Base-by-base conservation (phyloP, 495 filamentous ascomycete genomes). In the Staphylotrichum tortipilum region DNA sequence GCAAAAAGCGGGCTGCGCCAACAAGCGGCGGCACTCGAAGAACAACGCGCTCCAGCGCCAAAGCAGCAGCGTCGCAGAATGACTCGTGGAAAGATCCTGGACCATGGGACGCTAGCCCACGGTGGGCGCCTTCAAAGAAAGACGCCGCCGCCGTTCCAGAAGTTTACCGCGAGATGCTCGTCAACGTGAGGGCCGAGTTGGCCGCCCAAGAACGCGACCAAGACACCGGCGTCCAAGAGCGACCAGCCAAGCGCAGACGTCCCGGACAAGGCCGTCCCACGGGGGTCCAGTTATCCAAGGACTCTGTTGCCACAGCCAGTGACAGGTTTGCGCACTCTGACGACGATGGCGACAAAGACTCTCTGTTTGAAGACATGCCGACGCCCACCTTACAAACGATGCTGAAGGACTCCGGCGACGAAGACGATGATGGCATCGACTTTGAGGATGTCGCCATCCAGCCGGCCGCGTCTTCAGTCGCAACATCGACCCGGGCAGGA, bases 231-330 rank as follows among this genome's bases (percentile, higher is more conserved):
- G n/a, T 8, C 18, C 22, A 10, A 2, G 67, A 70, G 45, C 63
- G 61, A 41, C 65, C 71, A 0, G 30, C 62, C 17, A 69, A 76
- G 28, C 65, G 69, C 24, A 69, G 69, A 50, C 61, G 69, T 19
- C 67, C 66, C 9, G 63, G 66, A 15, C 69, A 75, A 61, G 50
- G 50, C 8, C 48, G 29, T n/a, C 31, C 45, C 35, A 50, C 54
- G n/a, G 53, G 19, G 11, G 12, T 14, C 11, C 18, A 40, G 17
- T 3, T 19, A 24, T 21, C 28, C 0, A 49, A 31, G 17, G 19
- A 37, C 29, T 15, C 24, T 28, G 38, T 34, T 29, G 54, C 51
- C 35, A 53, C 18, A 41, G 47, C 26, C 1, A 7, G 44, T 19
- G 47, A 60, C 9, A 56, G 54, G 61, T 60, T 30, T 23, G n/a